Evolutionary conservation across 306 rosid genomes (phyloP), one percentile per base, ranked within the genome.

Genomic region (Vigna mungo): DNA sequence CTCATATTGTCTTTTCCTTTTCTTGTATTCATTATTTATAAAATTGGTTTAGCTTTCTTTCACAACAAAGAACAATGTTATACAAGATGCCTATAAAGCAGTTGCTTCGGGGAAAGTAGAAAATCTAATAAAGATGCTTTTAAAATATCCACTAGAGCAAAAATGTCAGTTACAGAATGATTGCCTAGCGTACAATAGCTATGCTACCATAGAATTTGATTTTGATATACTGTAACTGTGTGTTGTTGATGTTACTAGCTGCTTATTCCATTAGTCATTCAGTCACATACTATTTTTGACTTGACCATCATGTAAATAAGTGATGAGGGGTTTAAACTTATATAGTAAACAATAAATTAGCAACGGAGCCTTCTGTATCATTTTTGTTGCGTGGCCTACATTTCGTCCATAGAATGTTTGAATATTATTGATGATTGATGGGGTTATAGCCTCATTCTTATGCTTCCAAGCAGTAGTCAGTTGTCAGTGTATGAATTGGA

Each of bases 21-120:
- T 25, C 5, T 32, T 73, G 12, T 16, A 30, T 65, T 43, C 53
- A 43, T 72, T 32, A 5, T 6, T 73, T 41, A 48, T 13, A 13
- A 36, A 21, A 51, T 56, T 37, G 4, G 43, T 21, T 16, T 67
- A 21, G 74, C 55, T 80, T 54, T 34, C 18, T 4, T 60, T 54
- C 46, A 25, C 48, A 62, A 20, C 62, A 62, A 48, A 47, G 47
- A 71, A 71, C 36, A 37, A 72, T 72, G 55, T 56, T 56, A 9
- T 39, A 72, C 6, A 54, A 60, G 67, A 41, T 23, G 25, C 9
- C n/a, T 56, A 41, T n/a, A 32, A 37, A 56, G 55, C 39, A 20
- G 54, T 32, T 56, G 9, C 43, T 30, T 59, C 34, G 52, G 4
- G 20, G 21, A 39, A 66, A 41, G 3, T 36, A 12, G 72, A 49